Evolutionary conservation across 345 rosid genomes (phyloP).

Genomic region (Hibiscus mutabilis): DNA sequence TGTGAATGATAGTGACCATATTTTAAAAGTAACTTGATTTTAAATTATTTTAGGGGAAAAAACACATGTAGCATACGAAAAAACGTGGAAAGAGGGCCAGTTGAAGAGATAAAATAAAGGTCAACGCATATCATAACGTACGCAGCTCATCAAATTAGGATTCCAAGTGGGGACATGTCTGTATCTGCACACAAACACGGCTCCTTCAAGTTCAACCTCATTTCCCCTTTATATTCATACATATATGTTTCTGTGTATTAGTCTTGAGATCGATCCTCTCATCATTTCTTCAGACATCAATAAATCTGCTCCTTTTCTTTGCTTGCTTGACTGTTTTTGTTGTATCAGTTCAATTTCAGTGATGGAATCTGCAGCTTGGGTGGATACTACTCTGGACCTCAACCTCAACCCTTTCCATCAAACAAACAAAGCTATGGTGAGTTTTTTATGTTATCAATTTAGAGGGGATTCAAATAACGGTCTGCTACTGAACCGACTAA

Average conservation of each 20-base stretch:
- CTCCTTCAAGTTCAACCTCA: not conserved
- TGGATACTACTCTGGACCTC: slow-evolving; percentile 57
- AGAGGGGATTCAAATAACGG: too few relatives aligned
- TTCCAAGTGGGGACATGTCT: not conserved
- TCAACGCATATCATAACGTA: not conserved
- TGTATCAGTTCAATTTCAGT: not conserved
- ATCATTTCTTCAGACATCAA: not conserved
- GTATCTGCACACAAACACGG: not conserved
- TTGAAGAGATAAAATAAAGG: not conserved
- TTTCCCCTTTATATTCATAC: slow-evolving; percentile 22
- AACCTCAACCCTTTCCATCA: slow-evolving; percentile 32
- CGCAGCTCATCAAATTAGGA: not conserved
- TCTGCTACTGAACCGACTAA: too few relatives aligned
- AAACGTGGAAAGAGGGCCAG: not conserved
- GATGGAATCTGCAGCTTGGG: slow-evolving; percentile 33
- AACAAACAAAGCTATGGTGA: slow-evolving; percentile 31
- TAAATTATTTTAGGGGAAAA: not conserved
- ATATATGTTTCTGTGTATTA: not conserved
- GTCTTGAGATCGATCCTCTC: slow-evolving; percentile 4
- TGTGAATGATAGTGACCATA: not conserved
- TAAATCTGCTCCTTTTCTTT: not conserved
- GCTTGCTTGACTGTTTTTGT: not conserved
- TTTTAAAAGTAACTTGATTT: not conserved
- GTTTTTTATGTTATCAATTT: slow-evolving; percentile 11
- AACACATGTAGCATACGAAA: not conserved